These are phyloP conservation scores for Fusarium sp. DNA, from an alignment of 2,329 filamentous ascomycete species.

Conservation along the genomic window DNA sequence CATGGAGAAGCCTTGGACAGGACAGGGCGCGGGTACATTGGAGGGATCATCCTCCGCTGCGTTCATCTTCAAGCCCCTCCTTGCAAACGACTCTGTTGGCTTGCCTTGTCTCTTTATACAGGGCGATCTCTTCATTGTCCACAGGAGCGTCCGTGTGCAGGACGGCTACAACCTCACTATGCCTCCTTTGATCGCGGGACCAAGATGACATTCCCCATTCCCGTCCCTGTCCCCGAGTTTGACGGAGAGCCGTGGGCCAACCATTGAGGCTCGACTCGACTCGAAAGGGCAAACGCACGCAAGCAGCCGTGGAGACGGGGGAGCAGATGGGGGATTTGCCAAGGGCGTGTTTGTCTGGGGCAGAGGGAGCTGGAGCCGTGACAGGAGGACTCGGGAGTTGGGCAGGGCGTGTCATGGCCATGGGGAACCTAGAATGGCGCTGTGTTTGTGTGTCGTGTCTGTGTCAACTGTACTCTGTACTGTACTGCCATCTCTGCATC, in stretches of 20 bases:
- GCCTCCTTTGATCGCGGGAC: conserved; percentile 41
- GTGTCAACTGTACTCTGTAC: background rate
- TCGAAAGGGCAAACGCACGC: conserved; percentile 39
- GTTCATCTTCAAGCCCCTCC: conserved; percentile 15
- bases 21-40: conserved; percentile 14
- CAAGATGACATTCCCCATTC: conserved; percentile 39
- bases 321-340: conserved; percentile 8
- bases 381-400: conserved; percentile 1
- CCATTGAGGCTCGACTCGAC: conserved; percentile 27
- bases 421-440: background rate
- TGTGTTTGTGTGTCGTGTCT: background rate
- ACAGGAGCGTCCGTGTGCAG: conserved; percentile 42
- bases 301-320: conserved; percentile 27
- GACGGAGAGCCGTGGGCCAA: conserved; percentile 36
- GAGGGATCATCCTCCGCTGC: background rate
- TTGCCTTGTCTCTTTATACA: conserved; percentile 13
- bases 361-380: background rate
- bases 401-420: background rate
- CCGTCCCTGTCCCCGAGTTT: conserved; percentile 37
- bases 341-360: conserved; percentile 1
- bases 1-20: conserved; percentile 28
- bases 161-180: conserved; percentile 45
- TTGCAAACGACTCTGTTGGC: conserved; percentile 7
- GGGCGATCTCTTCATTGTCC: conserved; percentile 40
- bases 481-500: background rate